Base-by-base conservation (phyloP, 106 monocot species). In the Dendrobium nobile region DNA sequence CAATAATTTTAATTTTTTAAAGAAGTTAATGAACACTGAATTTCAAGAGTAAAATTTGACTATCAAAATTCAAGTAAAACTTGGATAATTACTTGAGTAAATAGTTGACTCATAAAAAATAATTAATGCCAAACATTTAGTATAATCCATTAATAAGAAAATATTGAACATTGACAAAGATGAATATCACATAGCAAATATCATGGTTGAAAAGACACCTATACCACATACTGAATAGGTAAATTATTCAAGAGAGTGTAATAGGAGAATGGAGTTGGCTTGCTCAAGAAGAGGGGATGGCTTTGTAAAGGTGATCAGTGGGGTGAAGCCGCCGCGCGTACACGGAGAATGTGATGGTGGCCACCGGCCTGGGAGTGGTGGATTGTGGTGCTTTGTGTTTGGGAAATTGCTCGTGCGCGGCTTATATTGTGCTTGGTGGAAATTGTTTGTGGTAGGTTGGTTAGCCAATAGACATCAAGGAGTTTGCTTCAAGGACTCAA, bases 301-400 rank as follows among this genome's bases (percentile, higher is more conserved):
- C 2, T 68, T 78, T 33, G 47, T 40, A 18, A 77, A 65, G 33
- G 28, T 81, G 24, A 24, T 28, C 28, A 0, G 42, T 2, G 75
- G 82, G 5, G 67, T 77, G 68, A 82, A 82, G 77, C 51, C 68
- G 68, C 82, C 82, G n/a, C n/a, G n/a, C n/a, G 61, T 51, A 77
- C 47, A 70, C 77, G 19, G 22, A 41, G 20, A 58, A 81, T 7
- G 73, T 65, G 22, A 58, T 42, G 20, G 81, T 81, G 55, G 59
- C 47, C 10, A 22, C 7, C 40, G 56, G 75, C 15, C 7, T 75
- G 5, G 42, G 22, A 0, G 3, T 42, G 7, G 75, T 75, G 0
- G 81, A 40, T 6, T 80, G 80, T 31, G 47, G 56, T 7, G 19
- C 0, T 1, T 33, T 41, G 11, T 81, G 81, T 22, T 11, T 81